Conservation (phyloP, 768 basidiomycete species). For the Boletus edulis region DNA sequence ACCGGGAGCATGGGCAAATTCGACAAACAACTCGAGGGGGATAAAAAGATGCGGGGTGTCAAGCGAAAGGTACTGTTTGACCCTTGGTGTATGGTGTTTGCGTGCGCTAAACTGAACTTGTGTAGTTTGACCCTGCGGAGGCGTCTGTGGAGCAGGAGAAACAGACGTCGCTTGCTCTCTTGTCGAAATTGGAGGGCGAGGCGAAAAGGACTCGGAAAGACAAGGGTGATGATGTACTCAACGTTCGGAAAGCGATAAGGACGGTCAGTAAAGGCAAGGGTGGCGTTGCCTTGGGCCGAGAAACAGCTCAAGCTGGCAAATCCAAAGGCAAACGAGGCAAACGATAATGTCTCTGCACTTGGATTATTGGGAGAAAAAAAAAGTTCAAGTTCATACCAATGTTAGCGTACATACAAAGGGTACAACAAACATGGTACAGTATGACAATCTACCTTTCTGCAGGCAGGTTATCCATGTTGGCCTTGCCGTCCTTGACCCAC, state of each 20-base stretch:
- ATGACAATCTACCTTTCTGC: slow-evolving; percentile 22
- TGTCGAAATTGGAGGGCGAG: slow-evolving; percentile 74
- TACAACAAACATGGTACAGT: slow-evolving; percentile 13
- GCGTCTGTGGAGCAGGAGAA: slow-evolving; percentile 64
- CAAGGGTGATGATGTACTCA: slow-evolving; percentile 56
- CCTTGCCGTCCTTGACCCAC: slow-evolving; percentile 81
- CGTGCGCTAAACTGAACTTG: not conserved
- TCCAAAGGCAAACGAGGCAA: slow-evolving; percentile 28
- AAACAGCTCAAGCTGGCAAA: slow-evolving; percentile 25
- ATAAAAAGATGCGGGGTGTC: slow-evolving; percentile 81
- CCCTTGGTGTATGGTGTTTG: too few relatives aligned
- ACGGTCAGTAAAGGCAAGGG: slow-evolving; percentile 70
- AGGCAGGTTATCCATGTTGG: slow-evolving; percentile 37
- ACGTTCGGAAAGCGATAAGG: slow-evolving; percentile 86
- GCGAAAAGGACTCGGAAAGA: slow-evolving; percentile 52
- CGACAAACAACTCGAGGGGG: slow-evolving; percentile 86
- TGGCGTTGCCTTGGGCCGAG: slow-evolving; percentile 53
- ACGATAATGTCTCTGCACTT: slow-evolving; percentile 4
- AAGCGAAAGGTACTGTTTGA: slow-evolving; percentile 79
- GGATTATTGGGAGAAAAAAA: not conserved
- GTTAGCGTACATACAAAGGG: slow-evolving; percentile 11
- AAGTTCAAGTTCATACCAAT: slow-evolving; percentile 11
- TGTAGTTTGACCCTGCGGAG: slow-evolving; percentile 84
- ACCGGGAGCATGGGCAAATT: slow-evolving; percentile 97
- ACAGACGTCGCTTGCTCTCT: slow-evolving; percentile 66